Base-by-base conservation (phyloP, 1,139 yeast species). In the Hyphopichia wangnamkhiaoensis region DNA sequence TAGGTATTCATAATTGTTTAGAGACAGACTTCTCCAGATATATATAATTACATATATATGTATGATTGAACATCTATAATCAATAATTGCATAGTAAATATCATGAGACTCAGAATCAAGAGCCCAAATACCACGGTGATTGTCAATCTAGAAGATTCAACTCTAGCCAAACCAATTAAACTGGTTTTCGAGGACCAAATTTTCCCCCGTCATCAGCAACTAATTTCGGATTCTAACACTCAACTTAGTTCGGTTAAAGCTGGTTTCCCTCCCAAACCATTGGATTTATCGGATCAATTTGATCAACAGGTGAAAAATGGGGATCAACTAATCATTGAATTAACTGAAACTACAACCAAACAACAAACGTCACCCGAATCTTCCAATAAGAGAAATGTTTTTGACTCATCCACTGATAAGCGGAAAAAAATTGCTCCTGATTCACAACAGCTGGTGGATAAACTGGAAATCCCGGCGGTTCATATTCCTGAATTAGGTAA, bases 221-320 rank as follows among this genome's bases (percentile, higher is more conserved):
- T 56, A 33, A 48, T 58, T 34, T 47, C 48, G 4, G 45, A 43
- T 7, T 38, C 37, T 1, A 34, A 43, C 4, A 48, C 43, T 14
- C 31, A 40, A 2, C 43, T 58, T 2, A 24, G 37, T 2, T 35
- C 52, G 16, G 58, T 82, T 36, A 73, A 75, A 44, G 60, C 53
- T 21, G 91, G 90, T 9, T 83, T 76, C 48, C 91, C 91, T 2
- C 87, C 87, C 0, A 71, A 65, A 45, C 46, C 63, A 2, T 45
- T 83, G 2, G 66, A 63, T 16, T 41, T 74, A 13, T 34, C 44
- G 0, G 55, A 55, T 31, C 33, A 40, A 1, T 50, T 80, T 3
- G 52, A 48, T 2, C 71, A 64, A 5, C 16, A 7, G 1, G 64
- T 83, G 12, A 59, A 68, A 31, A 66, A 73, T 41, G 89, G 89